Evolutionary conservation across 163 green algal genomes (phyloP), one percentile per base, ranked within the genome.

Genomic region (Volvox carteri): DNA sequence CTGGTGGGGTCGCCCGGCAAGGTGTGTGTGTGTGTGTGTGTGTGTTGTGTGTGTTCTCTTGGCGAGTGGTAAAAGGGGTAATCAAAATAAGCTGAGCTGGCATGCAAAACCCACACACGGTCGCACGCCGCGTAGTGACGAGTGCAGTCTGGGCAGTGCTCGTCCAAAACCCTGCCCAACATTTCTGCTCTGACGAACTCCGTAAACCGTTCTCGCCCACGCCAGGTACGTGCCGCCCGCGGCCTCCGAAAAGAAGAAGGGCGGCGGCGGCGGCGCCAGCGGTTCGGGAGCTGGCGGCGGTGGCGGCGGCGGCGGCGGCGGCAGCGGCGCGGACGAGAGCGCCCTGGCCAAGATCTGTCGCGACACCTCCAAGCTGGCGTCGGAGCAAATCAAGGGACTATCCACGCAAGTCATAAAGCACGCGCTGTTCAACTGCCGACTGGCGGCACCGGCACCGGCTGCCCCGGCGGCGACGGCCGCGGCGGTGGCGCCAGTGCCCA

Each of bases 311-410:
- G 91, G 81, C 25, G 83, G 80, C 33, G 37, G 50, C 19, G 84
- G 68, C 35, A 3, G 7, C 84, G 58, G 75, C 60, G 60, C 7
- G 37, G 60, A 72, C 4, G 60, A 87, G 41, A 74, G n/a, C 7
- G 78, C 70, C 70, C 85, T 92, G 87, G 84, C 37, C n/a, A 94
- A 95, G 72, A 94, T 97, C 46, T 95, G 92, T 83, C 90, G 92
- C 3, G 96, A 98, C 87, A 91, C 91, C 0, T 89, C 67, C 52
- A 95, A 95, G 68, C 76, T 99, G 76, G 94, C 95, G 9, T 85
- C 94, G 18, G 97, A 99, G 93, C 96, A 98, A 93, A 90, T 98
- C 68, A 98, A 98, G 92, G 97, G 96, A 28, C 91, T 98, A 70
- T 94, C 95, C 52, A 95, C 87, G 62, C 97, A 99, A 60, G 62